A percentile compares a stretch with the other conserved stretches of the same genome.
These are phyloP conservation scores for Silene vulgaris DNA, from an alignment of 179 eudicot genomes.

Conservation along the genomic window DNA sequence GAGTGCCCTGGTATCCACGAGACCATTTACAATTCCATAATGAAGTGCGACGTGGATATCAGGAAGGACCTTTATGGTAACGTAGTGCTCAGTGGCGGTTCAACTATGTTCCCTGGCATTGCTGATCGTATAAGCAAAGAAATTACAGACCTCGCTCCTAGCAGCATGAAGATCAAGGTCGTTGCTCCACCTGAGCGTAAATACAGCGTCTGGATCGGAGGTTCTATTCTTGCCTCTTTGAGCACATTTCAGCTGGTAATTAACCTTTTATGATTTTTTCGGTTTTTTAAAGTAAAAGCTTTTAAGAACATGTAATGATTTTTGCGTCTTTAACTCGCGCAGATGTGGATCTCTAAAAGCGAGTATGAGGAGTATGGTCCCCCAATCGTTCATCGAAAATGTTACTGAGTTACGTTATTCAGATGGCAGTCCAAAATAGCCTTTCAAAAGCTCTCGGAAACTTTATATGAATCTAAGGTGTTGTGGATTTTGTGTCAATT, in stretches of 20 bases:
- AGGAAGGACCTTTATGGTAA: slow-evolving; percentile 37
- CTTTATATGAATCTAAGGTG: too few relatives aligned
- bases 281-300: neutral
- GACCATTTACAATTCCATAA: slow-evolving; percentile 35
- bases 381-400: slow-evolving; percentile 36
- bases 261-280: neutral
- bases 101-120: slow-evolving; percentile 38
- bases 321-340: neutral
- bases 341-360: slow-evolving; percentile 42
- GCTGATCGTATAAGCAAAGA: slow-evolving; percentile 42
- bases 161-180: slow-evolving; percentile 40
- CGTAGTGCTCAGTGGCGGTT: slow-evolving; percentile 40
- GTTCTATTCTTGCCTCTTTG: slow-evolving; percentile 37
- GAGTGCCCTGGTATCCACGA: slow-evolving; percentile 36
- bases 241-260: slow-evolving; percentile 40
- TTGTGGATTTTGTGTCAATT: too few relatives aligned
- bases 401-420: slow-evolving; percentile 32
- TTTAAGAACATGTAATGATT: neutral
- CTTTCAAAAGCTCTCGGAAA: too few relatives aligned
- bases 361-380: slow-evolving; percentile 37
- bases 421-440: slow-evolving; percentile 20
- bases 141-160: slow-evolving; percentile 36
- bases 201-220: slow-evolving; percentile 42
- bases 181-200: slow-evolving; percentile 39
- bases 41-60: slow-evolving; percentile 39